Conservation (phyloP, 768 basidiomycete species). For the Piloderma croceum region DNA sequence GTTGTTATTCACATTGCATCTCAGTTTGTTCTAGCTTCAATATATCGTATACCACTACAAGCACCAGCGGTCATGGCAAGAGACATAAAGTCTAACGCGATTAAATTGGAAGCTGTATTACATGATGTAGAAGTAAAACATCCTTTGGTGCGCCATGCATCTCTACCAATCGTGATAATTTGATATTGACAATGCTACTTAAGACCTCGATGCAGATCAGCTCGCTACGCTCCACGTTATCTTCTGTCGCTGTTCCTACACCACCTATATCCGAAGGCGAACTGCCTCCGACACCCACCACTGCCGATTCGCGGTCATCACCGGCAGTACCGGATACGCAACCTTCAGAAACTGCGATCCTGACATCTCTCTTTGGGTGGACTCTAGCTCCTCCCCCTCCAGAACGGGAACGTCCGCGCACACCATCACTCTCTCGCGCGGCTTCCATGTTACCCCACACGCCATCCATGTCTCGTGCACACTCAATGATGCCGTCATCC, state of each 20-base stretch:
- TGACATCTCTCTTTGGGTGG: conserved; percentile 49
- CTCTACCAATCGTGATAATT: conserved; percentile 9
- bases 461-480: conserved; percentile 1
- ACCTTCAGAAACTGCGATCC: conserved; percentile 34
- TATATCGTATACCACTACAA: conserved; percentile 71
- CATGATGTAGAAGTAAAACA: conserved; percentile 58
- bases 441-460: conserved; percentile 20
- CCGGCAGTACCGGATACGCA: conserved; percentile 6
- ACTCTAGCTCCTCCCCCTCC: conserved; percentile 27
- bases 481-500: conserved; percentile 25
- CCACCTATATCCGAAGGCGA: too few relatives aligned
- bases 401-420: conserved; percentile 2
- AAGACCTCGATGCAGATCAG: conserved; percentile 57
- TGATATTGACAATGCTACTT: conserved; percentile 4
- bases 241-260: conserved; percentile 27
- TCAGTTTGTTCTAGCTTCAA: conserved; percentile 38
- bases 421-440: conserved; percentile 19
- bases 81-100: conserved; percentile 53
- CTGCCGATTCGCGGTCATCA: background rate
- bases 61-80: conserved; percentile 58
- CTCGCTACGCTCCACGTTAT: conserved; percentile 40
- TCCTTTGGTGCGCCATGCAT: conserved; percentile 53
- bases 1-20: background rate
- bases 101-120: conserved; percentile 46
- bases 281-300: conserved; percentile 4